These are phyloP conservation scores for Tylopilus rubrobrunneus DNA, from an alignment of 768 basidiomycete genomes.

Conservation along the genomic window DNA sequence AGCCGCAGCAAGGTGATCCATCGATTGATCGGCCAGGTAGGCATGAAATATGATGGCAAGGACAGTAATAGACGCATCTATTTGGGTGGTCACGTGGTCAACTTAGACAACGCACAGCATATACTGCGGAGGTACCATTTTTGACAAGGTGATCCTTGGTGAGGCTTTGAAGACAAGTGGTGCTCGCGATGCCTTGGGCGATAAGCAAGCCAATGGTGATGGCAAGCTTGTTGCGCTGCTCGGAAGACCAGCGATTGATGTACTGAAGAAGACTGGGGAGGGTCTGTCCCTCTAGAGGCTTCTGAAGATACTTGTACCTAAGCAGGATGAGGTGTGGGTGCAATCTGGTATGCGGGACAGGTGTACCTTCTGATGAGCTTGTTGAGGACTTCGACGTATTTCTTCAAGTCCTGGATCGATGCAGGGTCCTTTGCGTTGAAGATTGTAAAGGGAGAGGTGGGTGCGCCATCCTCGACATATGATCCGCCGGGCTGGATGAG, in stretches of 20 bases:
- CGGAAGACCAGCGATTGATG: slow-evolving; percentile 76
- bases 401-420: slow-evolving; percentile 83
- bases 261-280: slow-evolving; percentile 86
- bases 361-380: slow-evolving; percentile 89
- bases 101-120: neutral
- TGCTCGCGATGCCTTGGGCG: slow-evolving; percentile 76
- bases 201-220: slow-evolving; percentile 79
- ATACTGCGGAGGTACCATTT: slow-evolving; percentile 53
- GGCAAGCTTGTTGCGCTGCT: slow-evolving; percentile 79
- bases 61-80: slow-evolving; percentile 76
- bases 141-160: slow-evolving; percentile 95
- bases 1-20: slow-evolving; percentile 83
- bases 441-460: slow-evolving; percentile 84
- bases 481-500: slow-evolving; percentile 94
- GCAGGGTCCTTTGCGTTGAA: slow-evolving; percentile 77
- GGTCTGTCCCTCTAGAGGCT: slow-evolving; percentile 83
- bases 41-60: slow-evolving; percentile 77
- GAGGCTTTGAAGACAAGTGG: slow-evolving; percentile 74
- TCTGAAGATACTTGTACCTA: slow-evolving; percentile 99
- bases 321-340: slow-evolving; percentile 1
- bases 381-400: slow-evolving; percentile 90
- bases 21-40: slow-evolving; percentile 76
- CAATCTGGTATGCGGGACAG: slow-evolving; percentile 1
- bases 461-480: slow-evolving; percentile 84
- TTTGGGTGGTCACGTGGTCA: slow-evolving; percentile 8